Base-by-base conservation (phyloP, 495 filamentous ascomycete species). In the Symbiotaphrina buchneri region DNA sequence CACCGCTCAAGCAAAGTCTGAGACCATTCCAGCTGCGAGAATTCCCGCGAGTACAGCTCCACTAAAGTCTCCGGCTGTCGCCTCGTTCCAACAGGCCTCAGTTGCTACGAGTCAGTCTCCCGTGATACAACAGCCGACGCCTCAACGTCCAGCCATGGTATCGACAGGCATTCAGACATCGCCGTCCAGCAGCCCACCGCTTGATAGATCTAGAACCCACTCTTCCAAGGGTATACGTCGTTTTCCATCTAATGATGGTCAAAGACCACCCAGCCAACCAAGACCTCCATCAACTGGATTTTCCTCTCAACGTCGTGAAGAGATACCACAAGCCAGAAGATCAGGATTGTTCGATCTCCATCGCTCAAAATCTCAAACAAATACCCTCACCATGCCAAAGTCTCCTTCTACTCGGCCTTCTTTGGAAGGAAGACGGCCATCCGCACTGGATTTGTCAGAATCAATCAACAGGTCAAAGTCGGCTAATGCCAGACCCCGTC, bases 101-200 rank as follows among this genome's bases (percentile, higher is more conserved):
- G n/a, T n/a, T n/a, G n/a, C 32, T 20, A 8, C 16, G 3, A 17
- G 18, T 13, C 34, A 27, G 11, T 33, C 34, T 10, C 30, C 18
- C 8, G 20, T 31, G 4, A 47, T 63, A 18, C 63, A 71, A 37
- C 63, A 73, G 39, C 59, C 70, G 3, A 56, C 58, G 15, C 64
- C 72, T 21, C 60, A 58, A 39, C 61, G 58, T 32, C 70, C 74
- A 4, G 35, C 43, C 4, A 91, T 87, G 74, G 71, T 92, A n/a
- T 94, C 87, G 2, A 87, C 73, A 8, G 87, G 84, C 20, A 91
- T 81, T 2, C 91, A 90, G 77, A 92, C 85, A 17, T 74, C 72
- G 16, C 74, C 68, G 13, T 58, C 78, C 5, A 59, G n/a, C 63
- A 71, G 15, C 67, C 70, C 22, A 53, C 50, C 13, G 44, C 54